These are phyloP conservation scores for Aspergillus kassunensis DNA, from an alignment of 495 filamentous ascomycete species.

Conservation along the genomic window DNA sequence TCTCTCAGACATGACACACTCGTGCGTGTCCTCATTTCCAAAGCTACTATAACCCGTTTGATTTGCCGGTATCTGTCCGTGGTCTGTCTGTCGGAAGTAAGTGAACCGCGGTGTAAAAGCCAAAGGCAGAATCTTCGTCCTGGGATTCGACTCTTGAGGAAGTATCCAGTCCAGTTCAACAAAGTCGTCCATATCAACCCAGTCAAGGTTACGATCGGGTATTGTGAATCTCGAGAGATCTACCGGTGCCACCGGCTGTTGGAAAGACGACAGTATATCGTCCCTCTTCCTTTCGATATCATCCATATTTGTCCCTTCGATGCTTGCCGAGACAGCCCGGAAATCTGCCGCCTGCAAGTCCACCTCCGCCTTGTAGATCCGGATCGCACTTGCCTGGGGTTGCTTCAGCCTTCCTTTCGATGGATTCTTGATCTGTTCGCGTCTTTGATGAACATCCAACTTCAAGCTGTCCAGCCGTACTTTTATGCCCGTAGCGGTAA, in stretches of 20 bases:
- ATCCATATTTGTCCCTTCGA: constrained; percentile 69
- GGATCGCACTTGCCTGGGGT: constrained; percentile 82
- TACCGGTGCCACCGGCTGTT: constrained; percentile 47
- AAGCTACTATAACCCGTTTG: constrained; percentile 76
- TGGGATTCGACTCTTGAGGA: constrained; percentile 83
- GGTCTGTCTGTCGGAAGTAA: constrained; percentile 97
- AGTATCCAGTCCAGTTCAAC: constrained; percentile 96
- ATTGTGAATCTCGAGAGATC: constrained; percentile 91
- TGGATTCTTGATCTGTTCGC: constrained; percentile 82
- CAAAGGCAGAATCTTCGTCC: constrained; percentile 87
- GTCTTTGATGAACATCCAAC: constrained; percentile 90
- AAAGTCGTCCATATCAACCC: constrained; percentile 99
- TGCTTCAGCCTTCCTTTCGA: constrained; percentile 68
- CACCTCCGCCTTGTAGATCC: constrained; percentile 87
- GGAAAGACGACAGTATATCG: constrained; percentile 52
- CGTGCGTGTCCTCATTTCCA: constrained; percentile 86
- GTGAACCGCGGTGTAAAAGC: constrained; percentile 92
- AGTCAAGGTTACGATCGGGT: constrained; percentile 86
- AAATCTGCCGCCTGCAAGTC: constrained; percentile 92
- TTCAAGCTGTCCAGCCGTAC: constrained; percentile 92
- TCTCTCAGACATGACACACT: constrained; percentile 90
- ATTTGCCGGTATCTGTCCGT: constrained; percentile 64
- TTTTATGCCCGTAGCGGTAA: constrained; percentile 91
- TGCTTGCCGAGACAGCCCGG: constrained; percentile 87
- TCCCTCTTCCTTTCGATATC: constrained; percentile 63